Percentiles rank a stretch among this genome's conserved stretches.
These are phyloP conservation scores for Paramecium tetraurelia DNA, from an alignment of 73 alveolate genomes.

Conservation along the genomic window DNA sequence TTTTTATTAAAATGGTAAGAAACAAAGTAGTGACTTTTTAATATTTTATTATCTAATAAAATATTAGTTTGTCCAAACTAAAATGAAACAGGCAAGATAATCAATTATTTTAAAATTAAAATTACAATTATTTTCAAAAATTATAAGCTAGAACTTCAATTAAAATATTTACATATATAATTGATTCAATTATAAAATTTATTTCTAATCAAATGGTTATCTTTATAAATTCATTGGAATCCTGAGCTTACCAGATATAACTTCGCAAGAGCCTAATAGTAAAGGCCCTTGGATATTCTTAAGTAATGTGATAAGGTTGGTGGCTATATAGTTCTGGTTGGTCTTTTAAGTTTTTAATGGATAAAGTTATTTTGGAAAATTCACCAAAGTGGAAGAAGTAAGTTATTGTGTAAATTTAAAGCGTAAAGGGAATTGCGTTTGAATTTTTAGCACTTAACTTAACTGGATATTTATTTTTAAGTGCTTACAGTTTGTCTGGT, in stretches of 20 bases:
- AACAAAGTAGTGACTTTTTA: too few relatives aligned
- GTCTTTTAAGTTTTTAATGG: constrained; percentile 92
- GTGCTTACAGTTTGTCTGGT: constrained; percentile 79
- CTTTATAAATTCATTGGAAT: neutral
- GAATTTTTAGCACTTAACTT: constrained; percentile 87
- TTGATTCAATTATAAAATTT: neutral
- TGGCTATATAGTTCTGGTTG: constrained; percentile 89
- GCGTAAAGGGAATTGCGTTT: constrained; percentile 86
- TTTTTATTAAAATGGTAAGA: too few relatives aligned
- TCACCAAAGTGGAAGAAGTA: constrained; percentile 69
- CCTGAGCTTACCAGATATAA: neutral
- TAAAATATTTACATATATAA: neutral
- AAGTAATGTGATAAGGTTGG: constrained; percentile 82
- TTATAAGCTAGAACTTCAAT: neutral
- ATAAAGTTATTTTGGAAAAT: constrained; percentile 75
- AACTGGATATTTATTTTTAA: constrained; percentile 83
- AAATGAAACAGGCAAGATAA: neutral
- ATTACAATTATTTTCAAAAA: neutral
- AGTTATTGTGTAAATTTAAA: neutral
- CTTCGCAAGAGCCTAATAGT: neutral
- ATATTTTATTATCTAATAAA: too few relatives aligned
- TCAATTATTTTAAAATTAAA: too few relatives aligned
- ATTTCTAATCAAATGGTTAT: neutral
- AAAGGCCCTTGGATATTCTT: neutral
- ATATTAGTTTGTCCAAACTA: too few relatives aligned